Evolutionary conservation across 2,329 filamentous ascomycete genomes (phyloP), one percentile per base, ranked within the genome.

Genomic region (Cucurbitaria berberidis): DNA sequence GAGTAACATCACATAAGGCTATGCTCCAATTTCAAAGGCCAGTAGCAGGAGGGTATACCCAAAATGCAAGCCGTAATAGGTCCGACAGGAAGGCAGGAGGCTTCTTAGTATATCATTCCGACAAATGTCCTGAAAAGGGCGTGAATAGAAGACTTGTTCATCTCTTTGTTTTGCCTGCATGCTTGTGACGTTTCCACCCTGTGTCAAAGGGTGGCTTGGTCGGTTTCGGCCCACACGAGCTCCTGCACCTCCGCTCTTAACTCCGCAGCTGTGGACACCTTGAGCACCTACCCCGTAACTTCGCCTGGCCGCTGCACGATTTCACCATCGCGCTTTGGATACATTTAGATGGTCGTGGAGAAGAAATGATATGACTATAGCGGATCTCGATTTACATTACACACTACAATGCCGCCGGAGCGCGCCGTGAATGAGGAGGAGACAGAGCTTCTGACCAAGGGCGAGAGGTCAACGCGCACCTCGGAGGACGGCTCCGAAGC

Each of bases 371-470:
- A 59, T 55, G 41, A 55, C 34, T 21, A 30, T 11, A 45, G 15
- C 32, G 19, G 10, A 40, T 21, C 15, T 29, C 35, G 15, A 29
- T 35, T 29, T 34, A 30, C 34, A 54, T 48, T 40, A 54, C 36
- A 40, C 30, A 41, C 54, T 53, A 66, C 44, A 24, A 76, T 76
- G 72, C 67, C 72, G 55, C 68, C 64, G 47, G 68, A 72, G 55
- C 68, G 66, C 56, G 60, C 66, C 42, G 53, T 64, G 48, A 70
- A 72, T 62, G 72, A 76, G 57, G 78, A 81, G 66, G 78, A 81
- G 71, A 72, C 74, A 50, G 72, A 77, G 63, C 78, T 78, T 53
- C 72, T 81, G 19, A 77, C 74, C 24, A 66, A 68, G 42, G 61
- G 73, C 32, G 67, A 74, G 48, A 55, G 57, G 43, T 54, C 67